Conservation (phyloP, 2,329 filamentous ascomycete genomes). For the Pseudomassariella vexata region DNA sequence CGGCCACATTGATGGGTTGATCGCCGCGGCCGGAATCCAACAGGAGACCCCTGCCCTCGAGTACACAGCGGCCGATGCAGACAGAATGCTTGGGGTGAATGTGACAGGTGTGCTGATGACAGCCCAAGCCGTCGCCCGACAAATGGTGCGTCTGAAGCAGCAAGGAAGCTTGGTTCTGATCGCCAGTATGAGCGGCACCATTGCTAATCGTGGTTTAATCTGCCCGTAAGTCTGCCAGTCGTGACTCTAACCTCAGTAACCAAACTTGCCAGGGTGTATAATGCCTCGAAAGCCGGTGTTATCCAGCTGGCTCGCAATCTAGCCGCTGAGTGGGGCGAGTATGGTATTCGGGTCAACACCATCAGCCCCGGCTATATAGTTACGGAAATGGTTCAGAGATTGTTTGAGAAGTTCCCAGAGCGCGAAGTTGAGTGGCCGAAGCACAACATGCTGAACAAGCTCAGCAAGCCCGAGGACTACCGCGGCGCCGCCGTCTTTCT, state of each 20-base stretch:
- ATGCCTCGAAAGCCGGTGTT: slow-evolving; percentile 70
- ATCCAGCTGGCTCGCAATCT: slow-evolving; percentile 66
- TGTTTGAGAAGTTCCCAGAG: slow-evolving; percentile 73
- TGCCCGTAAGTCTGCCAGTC: slow-evolving; percentile 57
- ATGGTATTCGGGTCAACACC: slow-evolving; percentile 75
- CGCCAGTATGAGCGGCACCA: slow-evolving; percentile 63
- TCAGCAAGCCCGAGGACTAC: slow-evolving; percentile 65
- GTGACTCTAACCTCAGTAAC: neutral
- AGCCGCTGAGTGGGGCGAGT: slow-evolving; percentile 65
- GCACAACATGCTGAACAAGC: slow-evolving; percentile 76
- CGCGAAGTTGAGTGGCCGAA: slow-evolving; percentile 63
- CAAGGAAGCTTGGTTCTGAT: slow-evolving; percentile 61
- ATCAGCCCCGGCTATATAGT: slow-evolving; percentile 76
- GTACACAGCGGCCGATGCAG: slow-evolving; percentile 68
- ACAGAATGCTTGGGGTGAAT: slow-evolving; percentile 79
- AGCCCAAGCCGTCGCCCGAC: slow-evolving; percentile 78
- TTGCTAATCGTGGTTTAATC: slow-evolving; percentile 57
- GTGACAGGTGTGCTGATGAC: slow-evolving; percentile 83
- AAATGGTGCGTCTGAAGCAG: slow-evolving; percentile 57
- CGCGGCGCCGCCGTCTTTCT: slow-evolving; percentile 65
- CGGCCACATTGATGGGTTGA: slow-evolving; percentile 71
- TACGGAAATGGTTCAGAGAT: slow-evolving; percentile 75
- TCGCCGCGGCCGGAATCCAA: slow-evolving; percentile 67
- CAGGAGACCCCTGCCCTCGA: slow-evolving; percentile 80
- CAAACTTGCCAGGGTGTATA: slow-evolving; percentile 64